Conservation (phyloP, 1,284 basidiomycete species). For the Naganishia sp. region DNA sequence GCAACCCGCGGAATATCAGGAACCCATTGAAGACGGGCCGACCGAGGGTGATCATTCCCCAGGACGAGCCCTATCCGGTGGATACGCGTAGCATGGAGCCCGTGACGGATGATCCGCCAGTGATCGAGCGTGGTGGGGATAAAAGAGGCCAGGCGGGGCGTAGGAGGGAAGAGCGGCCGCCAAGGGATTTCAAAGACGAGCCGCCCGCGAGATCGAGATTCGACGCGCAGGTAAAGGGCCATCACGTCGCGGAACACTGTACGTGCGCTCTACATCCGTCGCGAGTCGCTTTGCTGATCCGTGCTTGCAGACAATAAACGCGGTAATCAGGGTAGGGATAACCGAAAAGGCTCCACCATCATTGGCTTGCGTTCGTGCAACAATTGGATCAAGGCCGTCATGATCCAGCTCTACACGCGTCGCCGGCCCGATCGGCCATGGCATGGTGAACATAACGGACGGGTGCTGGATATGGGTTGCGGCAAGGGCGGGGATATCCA, state of each 20-base stretch:
- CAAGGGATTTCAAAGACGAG: neutral
- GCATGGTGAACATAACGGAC: slow-evolving; percentile 58
- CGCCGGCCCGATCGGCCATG: slow-evolving; percentile 45
- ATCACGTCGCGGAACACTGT: slow-evolving; percentile 31
- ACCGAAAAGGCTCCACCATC: slow-evolving; percentile 88
- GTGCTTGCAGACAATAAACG: slow-evolving; percentile 68
- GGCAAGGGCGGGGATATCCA: slow-evolving; percentile 97
- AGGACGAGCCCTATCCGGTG: neutral
- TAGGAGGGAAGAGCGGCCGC: neutral
- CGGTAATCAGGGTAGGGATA: slow-evolving; percentile 81
- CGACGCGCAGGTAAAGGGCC: slow-evolving; percentile 7
- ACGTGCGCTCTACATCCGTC: neutral
- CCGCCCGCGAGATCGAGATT: slow-evolving; percentile 1
- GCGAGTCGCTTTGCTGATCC: neutral
- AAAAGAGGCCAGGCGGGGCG: neutral
- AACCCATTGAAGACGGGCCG: slow-evolving; percentile 26
- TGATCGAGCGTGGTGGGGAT: slow-evolving; percentile 4
- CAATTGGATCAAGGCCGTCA: slow-evolving; percentile 97
- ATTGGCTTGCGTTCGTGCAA: slow-evolving; percentile 97
- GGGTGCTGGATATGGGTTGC: slow-evolving; percentile 93
- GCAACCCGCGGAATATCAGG: slow-evolving; percentile 23
- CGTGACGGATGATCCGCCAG: neutral
- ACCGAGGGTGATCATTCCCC: neutral
- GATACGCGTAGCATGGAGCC: neutral
- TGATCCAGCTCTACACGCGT: slow-evolving; percentile 78